phyloP scores from a whole-genome alignment of 371 early-diverging fungal genomes.

The Entomophthora muscae region DNA sequence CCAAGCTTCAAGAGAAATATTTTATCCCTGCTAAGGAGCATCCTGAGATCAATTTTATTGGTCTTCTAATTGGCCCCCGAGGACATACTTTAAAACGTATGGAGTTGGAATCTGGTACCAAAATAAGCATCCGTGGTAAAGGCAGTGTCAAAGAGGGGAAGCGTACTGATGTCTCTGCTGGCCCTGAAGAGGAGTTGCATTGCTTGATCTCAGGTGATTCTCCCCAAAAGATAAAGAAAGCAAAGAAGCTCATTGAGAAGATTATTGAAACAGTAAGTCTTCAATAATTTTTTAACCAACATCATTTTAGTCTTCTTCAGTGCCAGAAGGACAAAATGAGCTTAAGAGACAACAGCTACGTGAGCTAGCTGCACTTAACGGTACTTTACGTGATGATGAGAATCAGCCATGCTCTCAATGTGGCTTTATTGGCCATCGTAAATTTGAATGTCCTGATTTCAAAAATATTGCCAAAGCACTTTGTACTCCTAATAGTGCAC shows the following conservation, averaged over 20 bases:
- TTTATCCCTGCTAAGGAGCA: constrained; percentile 88
- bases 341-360: constrained; percentile 84
- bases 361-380: constrained; percentile 88
- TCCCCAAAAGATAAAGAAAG: constrained; percentile 72
- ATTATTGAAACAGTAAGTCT: constrained; percentile 74
- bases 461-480: constrained; percentile 60
- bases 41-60: constrained; percentile 95
- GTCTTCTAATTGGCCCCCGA: constrained; percentile 89
- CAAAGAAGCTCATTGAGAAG: constrained; percentile 69
- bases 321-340: constrained; percentile 89
- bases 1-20: constrained; percentile 73
- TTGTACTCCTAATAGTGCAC: constrained; percentile 64
- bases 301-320: constrained; percentile 49
- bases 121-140: constrained; percentile 90
- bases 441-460: constrained; percentile 81
- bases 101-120: constrained; percentile 83
- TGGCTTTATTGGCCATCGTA: constrained; percentile 77
- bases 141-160: constrained; percentile 97
- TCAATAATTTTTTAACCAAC: background rate
- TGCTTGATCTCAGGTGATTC: constrained; percentile 78
- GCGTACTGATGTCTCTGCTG: constrained; percentile 43
- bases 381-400: constrained; percentile 89
- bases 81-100: constrained; percentile 90
- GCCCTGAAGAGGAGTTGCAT: constrained; percentile 89
- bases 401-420: constrained; percentile 87